Evolutionary conservation across 768 basidiomycete species (phyloP).

Genomic region (Chalciporus pseudorubinellus): DNA sequence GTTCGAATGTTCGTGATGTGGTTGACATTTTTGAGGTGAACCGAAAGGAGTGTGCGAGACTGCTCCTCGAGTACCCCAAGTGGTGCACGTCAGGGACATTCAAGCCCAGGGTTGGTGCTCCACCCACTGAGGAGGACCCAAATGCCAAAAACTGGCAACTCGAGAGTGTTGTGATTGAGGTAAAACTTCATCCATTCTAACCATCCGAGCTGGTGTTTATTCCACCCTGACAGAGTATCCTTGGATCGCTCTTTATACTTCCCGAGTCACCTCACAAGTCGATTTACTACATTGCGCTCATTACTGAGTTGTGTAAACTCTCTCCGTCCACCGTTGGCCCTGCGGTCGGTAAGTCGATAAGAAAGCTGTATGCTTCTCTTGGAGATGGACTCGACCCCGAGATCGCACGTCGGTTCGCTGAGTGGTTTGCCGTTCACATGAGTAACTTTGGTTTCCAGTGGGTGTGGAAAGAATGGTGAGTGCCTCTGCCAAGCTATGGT

Average conservation of each 20-base stretch:
- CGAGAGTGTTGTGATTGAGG: slow-evolving; percentile 88
- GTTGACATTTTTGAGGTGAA: slow-evolving; percentile 93
- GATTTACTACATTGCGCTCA: slow-evolving; percentile 82
- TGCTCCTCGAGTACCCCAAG: slow-evolving; percentile 82
- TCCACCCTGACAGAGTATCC: slow-evolving; percentile 50
- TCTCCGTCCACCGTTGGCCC: slow-evolving; percentile 91
- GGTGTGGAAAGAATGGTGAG: slow-evolving; percentile 99
- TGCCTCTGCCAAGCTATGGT: neutral
- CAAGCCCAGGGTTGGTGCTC: slow-evolving; percentile 69
- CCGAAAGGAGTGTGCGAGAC: slow-evolving; percentile 87
- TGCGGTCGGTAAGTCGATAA: slow-evolving; percentile 92
- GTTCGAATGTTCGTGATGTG: slow-evolving; percentile 69
- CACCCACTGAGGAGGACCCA: slow-evolving; percentile 47
- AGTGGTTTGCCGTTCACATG: slow-evolving; percentile 97
- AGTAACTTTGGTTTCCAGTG: slow-evolving; percentile 97
- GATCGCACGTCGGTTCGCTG: slow-evolving; percentile 74
- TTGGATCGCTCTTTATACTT: slow-evolving; percentile 71
- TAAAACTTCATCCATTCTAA: slow-evolving; percentile 27
- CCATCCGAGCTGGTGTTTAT: neutral
- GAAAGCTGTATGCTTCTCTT: slow-evolving; percentile 77
- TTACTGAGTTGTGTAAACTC: slow-evolving; percentile 94
- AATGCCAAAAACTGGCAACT: slow-evolving; percentile 77
- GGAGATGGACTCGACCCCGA: slow-evolving; percentile 88
- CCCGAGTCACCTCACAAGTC: slow-evolving; percentile 76
- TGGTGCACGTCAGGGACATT: slow-evolving; percentile 85